phyloP scores from a whole-genome alignment of 441 rosid species.

The Brassica hybrid region DNA sequence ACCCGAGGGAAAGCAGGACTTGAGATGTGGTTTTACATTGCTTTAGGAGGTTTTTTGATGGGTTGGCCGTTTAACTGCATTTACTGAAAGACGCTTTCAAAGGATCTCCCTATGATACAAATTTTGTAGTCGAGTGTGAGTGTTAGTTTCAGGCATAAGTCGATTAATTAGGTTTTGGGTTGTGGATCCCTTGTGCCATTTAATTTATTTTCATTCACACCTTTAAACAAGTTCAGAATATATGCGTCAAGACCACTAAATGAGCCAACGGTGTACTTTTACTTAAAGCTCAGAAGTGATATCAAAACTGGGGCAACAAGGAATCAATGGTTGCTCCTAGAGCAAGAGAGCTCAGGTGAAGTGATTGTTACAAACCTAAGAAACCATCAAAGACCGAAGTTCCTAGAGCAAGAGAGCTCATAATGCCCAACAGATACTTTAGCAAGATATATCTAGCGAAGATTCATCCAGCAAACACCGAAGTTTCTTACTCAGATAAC shows the following conservation, averaged over 20 bases:
- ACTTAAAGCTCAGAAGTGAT: background rate
- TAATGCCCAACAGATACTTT: background rate
- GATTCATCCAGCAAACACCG: background rate
- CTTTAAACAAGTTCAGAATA: too few species aligned
- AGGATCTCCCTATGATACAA: background rate
- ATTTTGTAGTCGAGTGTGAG: background rate
- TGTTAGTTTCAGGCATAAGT: background rate
- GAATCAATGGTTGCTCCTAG: background rate
- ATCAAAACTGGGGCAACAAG: background rate
- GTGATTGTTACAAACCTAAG: background rate
- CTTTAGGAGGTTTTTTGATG: too few species aligned
- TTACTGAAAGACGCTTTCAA: background rate
- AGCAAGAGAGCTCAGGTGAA: background rate
- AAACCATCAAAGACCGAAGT: background rate
- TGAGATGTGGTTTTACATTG: too few species aligned
- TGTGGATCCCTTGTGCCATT: background rate
- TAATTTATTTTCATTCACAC: background rate
- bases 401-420: background rate
- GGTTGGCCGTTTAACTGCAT: background rate
- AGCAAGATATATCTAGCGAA: background rate
- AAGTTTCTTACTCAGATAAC: background rate
- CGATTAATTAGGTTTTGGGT: background rate
- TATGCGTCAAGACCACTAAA: too few species aligned
- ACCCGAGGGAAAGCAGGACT: too few species aligned
- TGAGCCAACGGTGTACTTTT: too few species aligned